Conservation (phyloP, 1,284 basidiomycete genomes). For the Sphaerobolus stellatus region DNA sequence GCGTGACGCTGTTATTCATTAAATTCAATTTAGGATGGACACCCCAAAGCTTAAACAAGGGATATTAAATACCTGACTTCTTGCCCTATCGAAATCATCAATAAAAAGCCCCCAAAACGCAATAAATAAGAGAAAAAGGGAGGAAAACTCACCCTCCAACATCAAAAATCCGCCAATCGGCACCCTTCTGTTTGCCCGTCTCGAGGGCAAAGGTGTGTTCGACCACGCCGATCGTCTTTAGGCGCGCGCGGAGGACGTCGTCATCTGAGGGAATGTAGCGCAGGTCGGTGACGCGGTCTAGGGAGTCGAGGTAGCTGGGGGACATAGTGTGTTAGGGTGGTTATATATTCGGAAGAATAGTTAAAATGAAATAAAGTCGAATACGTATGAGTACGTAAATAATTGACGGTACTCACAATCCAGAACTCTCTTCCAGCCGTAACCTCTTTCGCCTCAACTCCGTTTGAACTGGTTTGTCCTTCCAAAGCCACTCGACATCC, state of each 20-base stretch:
- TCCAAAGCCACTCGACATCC: slow-evolving; percentile 70
- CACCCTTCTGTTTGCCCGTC: slow-evolving; percentile 53
- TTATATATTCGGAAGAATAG: background rate
- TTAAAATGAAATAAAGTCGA: slow-evolving; percentile 5
- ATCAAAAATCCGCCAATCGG: slow-evolving; percentile 77
- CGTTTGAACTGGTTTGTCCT: slow-evolving; percentile 58
- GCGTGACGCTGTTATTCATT: slow-evolving; percentile 61
- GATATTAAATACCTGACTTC: slow-evolving; percentile 4
- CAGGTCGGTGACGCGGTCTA: slow-evolving; percentile 72
- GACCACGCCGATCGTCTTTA: slow-evolving; percentile 75
- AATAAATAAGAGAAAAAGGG: background rate
- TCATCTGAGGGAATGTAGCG: slow-evolving; percentile 76
- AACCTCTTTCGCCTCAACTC: slow-evolving; percentile 61
- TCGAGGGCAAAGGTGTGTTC: slow-evolving; percentile 73
- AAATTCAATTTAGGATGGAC: background rate
- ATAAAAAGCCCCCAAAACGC: background rate
- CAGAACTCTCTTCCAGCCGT: slow-evolving; percentile 75
- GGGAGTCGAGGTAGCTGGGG: slow-evolving; percentile 72
- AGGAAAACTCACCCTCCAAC: slow-evolving; percentile 46
- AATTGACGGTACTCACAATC: slow-evolving; percentile 57
- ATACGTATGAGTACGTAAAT: no score
- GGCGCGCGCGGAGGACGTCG: slow-evolving; percentile 67
- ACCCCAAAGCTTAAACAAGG: background rate
- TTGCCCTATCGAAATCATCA: slow-evolving; percentile 4
- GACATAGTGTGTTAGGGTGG: slow-evolving; percentile 2